Conservation (phyloP, 805 yeast genomes). For the Schwanniomyces sp. region DNA sequence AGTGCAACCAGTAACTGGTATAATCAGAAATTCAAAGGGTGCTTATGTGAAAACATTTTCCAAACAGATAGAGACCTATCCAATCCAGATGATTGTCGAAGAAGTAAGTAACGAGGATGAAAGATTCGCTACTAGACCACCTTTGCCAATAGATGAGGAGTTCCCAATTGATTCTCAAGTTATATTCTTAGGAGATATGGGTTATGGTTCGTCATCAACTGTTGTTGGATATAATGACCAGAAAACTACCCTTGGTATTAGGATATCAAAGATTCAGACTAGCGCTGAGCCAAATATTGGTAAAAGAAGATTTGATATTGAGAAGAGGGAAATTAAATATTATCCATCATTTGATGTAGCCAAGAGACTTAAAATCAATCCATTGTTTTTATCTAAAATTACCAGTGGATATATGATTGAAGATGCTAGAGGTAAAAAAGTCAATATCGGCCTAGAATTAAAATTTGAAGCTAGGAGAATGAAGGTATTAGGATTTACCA, state of each 20-base stretch:
- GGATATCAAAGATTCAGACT: conserved; percentile 35
- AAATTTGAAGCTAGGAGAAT: conserved; percentile 77
- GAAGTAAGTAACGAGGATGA: conserved; percentile 70
- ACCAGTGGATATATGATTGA: conserved; percentile 71
- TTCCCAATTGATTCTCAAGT: conserved; percentile 73
- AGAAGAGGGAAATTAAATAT: conserved; percentile 55
- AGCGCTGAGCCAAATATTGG: conserved; percentile 68
- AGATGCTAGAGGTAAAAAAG: conserved; percentile 44
- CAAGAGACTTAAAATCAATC: conserved; percentile 53
- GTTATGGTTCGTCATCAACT: conserved; percentile 79
- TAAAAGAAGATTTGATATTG: conserved; percentile 54
- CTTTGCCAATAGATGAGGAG: conserved; percentile 78
- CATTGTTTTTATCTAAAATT: conserved; percentile 70
- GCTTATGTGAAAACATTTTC: conserved; percentile 75
- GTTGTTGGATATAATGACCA: conserved; percentile 58
- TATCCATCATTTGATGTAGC: conserved; percentile 66
- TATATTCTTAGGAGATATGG: conserved; percentile 80
- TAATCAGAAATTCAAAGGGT: conserved; percentile 67
- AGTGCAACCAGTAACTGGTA: conserved; percentile 77
- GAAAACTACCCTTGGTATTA: conserved; percentile 49
- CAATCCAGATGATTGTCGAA: conserved; percentile 81
- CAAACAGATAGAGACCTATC: conserved; percentile 53
- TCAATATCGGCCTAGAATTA: conserved; percentile 79
- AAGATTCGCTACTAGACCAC: conserved; percentile 69
- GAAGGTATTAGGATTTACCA: conserved; percentile 87